Evolutionary conservation across 352 stramenopile species (phyloP).

Genomic region (Globisporangium nodosum): DNA sequence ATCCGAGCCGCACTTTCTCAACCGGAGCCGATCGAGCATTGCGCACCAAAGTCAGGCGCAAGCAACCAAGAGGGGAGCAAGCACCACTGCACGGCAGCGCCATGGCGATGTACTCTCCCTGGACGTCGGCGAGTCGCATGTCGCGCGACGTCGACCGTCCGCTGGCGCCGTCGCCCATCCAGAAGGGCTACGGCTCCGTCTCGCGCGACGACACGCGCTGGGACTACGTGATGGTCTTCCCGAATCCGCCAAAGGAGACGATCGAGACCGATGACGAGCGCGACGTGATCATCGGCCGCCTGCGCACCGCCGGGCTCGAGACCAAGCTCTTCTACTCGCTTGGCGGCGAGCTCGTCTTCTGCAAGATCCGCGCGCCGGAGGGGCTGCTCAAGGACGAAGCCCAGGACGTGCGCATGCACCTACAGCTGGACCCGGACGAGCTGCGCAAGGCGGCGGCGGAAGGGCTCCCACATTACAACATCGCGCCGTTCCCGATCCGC

Average conservation of each 20-base stretch:
- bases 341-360: constrained; percentile 66
- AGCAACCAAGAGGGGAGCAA: too few species aligned
- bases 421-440: constrained; percentile 63
- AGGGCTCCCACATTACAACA: constrained; percentile 62
- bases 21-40: neutral
- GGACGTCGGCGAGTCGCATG: constrained; percentile 17
- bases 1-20: constrained; percentile 1
- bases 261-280: constrained; percentile 58
- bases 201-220: constrained; percentile 36
- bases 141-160: constrained; percentile 16
- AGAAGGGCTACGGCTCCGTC: constrained; percentile 41
- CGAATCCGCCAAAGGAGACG: constrained; percentile 57
- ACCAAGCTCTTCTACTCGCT: constrained; percentile 74
- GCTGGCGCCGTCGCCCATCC: constrained; percentile 26
- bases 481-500: constrained; percentile 74
- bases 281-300: constrained; percentile 72
- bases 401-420: constrained; percentile 26
- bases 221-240: constrained; percentile 86
- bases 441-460: constrained; percentile 58
- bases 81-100: neutral
- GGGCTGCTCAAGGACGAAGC: constrained; percentile 47
- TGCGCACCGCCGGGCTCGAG: constrained; percentile 54
- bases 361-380: constrained; percentile 74
- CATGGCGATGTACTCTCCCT: constrained; percentile 11
- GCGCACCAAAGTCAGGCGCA: too few species aligned